phyloP scores from a whole-genome alignment of 257 asterid genomes.

The Fraxinus anomala region DNA sequence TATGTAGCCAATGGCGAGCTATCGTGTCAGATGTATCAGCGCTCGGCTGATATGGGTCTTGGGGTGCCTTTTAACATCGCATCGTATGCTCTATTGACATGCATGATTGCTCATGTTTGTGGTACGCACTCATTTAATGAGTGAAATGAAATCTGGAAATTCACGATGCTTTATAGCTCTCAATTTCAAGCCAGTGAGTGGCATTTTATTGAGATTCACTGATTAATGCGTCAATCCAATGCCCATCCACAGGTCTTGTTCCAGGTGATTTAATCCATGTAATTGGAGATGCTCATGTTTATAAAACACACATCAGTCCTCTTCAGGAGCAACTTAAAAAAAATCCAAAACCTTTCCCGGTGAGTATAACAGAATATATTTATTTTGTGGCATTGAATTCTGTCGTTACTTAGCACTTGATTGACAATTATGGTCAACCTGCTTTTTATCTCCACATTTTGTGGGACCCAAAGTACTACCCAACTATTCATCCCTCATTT shows the following conservation, averaged over 20 bases:
- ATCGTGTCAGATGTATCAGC: slow-evolving; percentile 91
- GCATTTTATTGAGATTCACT: background rate
- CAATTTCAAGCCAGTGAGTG: background rate
- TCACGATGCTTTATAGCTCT: background rate
- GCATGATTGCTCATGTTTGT: slow-evolving; percentile 84
- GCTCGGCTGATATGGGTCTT: slow-evolving; percentile 85
- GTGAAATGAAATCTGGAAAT: background rate
- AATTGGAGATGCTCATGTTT: slow-evolving; percentile 92
- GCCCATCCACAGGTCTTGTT: slow-evolving; percentile 54
- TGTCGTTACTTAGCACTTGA: no score
- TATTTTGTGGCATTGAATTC: background rate
- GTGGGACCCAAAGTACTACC: no score
- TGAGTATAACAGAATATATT: slow-evolving; percentile 33
- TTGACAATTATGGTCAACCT: no score
- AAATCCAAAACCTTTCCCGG: slow-evolving; percentile 89
- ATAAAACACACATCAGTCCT: slow-evolving; percentile 69
- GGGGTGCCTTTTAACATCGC: slow-evolving; percentile 86
- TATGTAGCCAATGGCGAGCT: slow-evolving; percentile 75
- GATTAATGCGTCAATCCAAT: background rate
- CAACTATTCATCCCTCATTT: no score
- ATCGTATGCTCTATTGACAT: slow-evolving; percentile 71
- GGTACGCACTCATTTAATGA: slow-evolving; percentile 41
- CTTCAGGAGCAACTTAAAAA: slow-evolving; percentile 87
- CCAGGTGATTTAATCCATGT: slow-evolving; percentile 91
- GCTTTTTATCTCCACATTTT: no score